These are phyloP conservation scores for Brassica carinata DNA, from an alignment of 345 rosid species.

Conservation along the genomic window DNA sequence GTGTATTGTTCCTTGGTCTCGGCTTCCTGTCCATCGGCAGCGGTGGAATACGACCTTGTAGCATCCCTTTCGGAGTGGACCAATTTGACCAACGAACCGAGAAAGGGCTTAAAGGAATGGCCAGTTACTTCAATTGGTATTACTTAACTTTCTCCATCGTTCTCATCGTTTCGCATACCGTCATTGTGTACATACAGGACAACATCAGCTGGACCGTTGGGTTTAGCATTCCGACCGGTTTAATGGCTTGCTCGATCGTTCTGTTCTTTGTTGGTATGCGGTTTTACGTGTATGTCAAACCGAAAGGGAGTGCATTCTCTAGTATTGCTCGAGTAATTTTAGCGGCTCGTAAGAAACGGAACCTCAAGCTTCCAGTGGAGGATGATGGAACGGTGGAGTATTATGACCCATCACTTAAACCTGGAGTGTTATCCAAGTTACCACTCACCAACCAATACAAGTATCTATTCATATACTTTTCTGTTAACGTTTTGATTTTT, in stretches of 20 bases:
- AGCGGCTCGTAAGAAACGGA: constrained; percentile 55
- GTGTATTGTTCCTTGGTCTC: constrained; percentile 48
- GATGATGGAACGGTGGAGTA: constrained; percentile 26
- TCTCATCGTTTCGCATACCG: constrained; percentile 49
- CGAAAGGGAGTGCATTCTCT: constrained; percentile 67
- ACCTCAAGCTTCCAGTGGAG: constrained; percentile 8
- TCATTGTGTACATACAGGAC: constrained; percentile 67
- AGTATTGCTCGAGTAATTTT: constrained; percentile 55
- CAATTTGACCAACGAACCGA: constrained; percentile 72
- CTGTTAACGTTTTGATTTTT: background rate
- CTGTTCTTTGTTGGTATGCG: constrained; percentile 63
- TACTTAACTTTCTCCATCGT: constrained; percentile 61
- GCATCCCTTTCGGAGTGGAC: constrained; percentile 81
- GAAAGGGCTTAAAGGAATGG: constrained; percentile 59
- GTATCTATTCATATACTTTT: constrained; percentile 35
- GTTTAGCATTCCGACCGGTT: constrained; percentile 60
- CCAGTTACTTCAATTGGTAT: constrained; percentile 75
- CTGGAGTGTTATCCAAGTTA: constrained; percentile 46
- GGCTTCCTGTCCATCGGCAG: constrained; percentile 56
- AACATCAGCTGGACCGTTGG: constrained; percentile 73
- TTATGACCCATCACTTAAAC: constrained; percentile 61
- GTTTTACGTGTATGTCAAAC: constrained; percentile 60
- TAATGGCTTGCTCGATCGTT: constrained; percentile 56
- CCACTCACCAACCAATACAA: constrained; percentile 64
- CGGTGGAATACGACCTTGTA: constrained; percentile 77